phyloP scores from a whole-genome alignment of 306 rosid species.

The Casuarina glauca region DNA sequence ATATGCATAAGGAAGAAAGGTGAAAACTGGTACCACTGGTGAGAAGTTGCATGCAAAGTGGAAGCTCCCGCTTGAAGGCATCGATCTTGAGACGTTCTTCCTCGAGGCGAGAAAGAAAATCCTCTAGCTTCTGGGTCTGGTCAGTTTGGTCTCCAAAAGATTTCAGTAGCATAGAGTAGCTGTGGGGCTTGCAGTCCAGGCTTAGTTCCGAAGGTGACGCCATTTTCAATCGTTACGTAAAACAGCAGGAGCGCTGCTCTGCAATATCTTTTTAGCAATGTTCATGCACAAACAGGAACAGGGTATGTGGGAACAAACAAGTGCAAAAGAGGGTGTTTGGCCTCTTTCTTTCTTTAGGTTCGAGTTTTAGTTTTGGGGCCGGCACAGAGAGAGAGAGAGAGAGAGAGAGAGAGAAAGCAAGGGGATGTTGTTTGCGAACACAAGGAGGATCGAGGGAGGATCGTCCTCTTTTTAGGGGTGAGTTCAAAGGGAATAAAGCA shows the following conservation, averaged over 20 bases:
- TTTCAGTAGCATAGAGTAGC: constrained; percentile 80
- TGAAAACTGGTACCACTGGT: constrained; percentile 57
- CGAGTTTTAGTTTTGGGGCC: constrained; percentile 21
- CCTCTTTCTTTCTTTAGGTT: constrained; percentile 49
- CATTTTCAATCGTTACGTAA: constrained; percentile 41
- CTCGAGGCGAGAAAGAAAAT: constrained; percentile 77
- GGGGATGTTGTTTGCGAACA: constrained; percentile 60
- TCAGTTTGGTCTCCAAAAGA: constrained; percentile 66
- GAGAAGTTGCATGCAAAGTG: constrained; percentile 99
- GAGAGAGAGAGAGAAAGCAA: constrained; percentile 42
- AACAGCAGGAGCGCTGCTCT: constrained; percentile 4
- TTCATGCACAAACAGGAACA: constrained; percentile 48
- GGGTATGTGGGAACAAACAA: constrained; percentile 62
- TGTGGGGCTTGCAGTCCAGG: constrained; percentile 79
- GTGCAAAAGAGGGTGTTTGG: constrained; percentile 78
- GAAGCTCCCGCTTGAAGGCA: constrained; percentile 98
- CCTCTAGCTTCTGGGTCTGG: constrained; percentile 79
- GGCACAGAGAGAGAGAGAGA: constrained; percentile 29
- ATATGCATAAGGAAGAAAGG: neutral
- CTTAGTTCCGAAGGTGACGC: constrained; percentile 80
- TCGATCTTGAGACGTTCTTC: constrained; percentile 96
- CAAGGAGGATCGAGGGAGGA: constrained; percentile 79
- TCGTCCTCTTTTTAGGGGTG: constrained; percentile 81
- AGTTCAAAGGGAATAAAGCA: constrained; percentile 88
- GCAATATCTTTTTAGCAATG: constrained; percentile 29